Base-by-base conservation (phyloP, 768 basidiomycete species). In the Zangia roseola region DNA sequence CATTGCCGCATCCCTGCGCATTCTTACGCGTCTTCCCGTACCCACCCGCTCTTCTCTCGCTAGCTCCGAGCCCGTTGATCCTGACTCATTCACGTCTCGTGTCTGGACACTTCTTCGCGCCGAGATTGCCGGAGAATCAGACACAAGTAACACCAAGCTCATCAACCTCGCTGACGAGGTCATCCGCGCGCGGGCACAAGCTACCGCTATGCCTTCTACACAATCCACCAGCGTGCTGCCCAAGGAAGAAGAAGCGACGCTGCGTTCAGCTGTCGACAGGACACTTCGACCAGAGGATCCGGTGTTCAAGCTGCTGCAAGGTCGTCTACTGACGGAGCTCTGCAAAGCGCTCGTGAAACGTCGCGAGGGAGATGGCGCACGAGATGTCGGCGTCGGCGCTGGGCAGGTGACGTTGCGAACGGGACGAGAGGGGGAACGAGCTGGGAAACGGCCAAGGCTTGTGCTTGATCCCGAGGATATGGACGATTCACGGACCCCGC, bases 161-260 rank as follows among this genome's bases (percentile, higher is more conserved):
- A 61, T 82, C 39, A 82, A 89, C 61, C 77, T 90, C 21, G 84
- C 83, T 1, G 88, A 89, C 58, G 88, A 90, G 60, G 81, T 89
- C 38, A 62, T 88, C 25, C 81, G 77, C 20, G 80, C 79, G 6
- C 75, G 75, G 25, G 66, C 68, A 24, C 60, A 68, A 17, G 51
- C 56, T 24, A 41, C 38, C 13, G 33, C 40, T 36, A 21, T 56
- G 2, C 4, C 24, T 13, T 35, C 48, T 14, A 16, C 36, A 12
- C 5, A 46, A 12, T 16, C 20, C 9, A n/a, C 51, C 42, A 12
- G 17, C 5, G 10, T 38, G 3, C 42, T 70, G 17, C 57, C 68
- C 35, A 59, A 59, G 23, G 72, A 74, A 2, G 79, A 81, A 50
- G 85, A 87, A 55, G 53, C 49, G 6, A 65, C 61, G 31, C 65